These are phyloP conservation scores for Curvularia sp. DNA, from an alignment of 2,329 filamentous ascomycete species.

Conservation along the genomic window DNA sequence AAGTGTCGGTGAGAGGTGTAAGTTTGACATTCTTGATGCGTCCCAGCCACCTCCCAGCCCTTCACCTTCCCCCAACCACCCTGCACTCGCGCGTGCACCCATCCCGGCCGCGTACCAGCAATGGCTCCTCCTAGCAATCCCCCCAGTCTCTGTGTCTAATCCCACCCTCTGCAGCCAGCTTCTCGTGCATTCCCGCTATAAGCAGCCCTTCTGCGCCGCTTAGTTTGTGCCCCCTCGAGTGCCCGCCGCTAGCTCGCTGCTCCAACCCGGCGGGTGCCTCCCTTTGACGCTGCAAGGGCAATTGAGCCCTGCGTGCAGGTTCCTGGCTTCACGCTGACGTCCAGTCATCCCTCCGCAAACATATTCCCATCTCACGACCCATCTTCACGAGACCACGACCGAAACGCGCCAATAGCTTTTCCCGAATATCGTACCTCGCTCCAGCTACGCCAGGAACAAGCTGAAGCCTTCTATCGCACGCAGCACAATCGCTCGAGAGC, in stretches of 20 bases:
- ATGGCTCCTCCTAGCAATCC: constrained; percentile 35
- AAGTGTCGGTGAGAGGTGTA: constrained; percentile 28
- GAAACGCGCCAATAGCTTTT: constrained; percentile 37
- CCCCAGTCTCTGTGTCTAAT: constrained; percentile 33
- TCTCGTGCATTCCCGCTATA: constrained; percentile 26
- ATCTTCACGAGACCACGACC: constrained; percentile 48
- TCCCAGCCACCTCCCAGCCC: constrained; percentile 34
- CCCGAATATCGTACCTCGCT: constrained; percentile 45
- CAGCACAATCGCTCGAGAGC: constrained; percentile 54
- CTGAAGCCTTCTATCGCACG: constrained; percentile 44
- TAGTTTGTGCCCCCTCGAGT: constrained; percentile 13
- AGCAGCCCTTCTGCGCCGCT: constrained; percentile 25
- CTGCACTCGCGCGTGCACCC: constrained; percentile 12
- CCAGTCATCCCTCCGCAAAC: constrained; percentile 36
- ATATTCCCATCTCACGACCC: constrained; percentile 36
- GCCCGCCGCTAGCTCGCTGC: constrained; percentile 26
- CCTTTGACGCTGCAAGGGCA: constrained; percentile 29
- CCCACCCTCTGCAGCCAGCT: constrained; percentile 29
- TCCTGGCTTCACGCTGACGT: constrained; percentile 37
- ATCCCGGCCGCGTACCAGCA: constrained; percentile 24
- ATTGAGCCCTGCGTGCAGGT: constrained; percentile 18
- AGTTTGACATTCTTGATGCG: constrained; percentile 14
- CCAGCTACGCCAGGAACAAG: constrained; percentile 54
- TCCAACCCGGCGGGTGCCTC: constrained; percentile 30
- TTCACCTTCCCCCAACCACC: constrained; percentile 18